Conservation (phyloP, 192 early-diverging fungal species). For the Mortierella antarctica region DNA sequence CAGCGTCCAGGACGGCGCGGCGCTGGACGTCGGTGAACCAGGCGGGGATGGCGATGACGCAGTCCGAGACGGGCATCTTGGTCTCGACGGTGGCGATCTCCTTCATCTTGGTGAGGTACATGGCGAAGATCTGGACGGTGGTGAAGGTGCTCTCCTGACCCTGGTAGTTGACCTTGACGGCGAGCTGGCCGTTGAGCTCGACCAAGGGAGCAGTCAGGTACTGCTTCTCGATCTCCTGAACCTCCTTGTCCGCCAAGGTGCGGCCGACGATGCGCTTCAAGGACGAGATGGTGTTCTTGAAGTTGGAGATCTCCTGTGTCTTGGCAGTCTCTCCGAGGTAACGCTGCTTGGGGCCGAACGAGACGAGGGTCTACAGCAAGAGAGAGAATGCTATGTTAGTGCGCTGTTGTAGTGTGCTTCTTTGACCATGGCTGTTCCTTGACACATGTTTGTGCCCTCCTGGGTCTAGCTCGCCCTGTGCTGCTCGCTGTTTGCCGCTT, state of each 20-base stretch:
- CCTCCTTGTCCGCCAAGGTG: conserved; percentile 85
- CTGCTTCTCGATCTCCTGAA: conserved; percentile 84
- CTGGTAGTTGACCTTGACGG: conserved; percentile 86
- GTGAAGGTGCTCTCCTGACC: conserved; percentile 83
- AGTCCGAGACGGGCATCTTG: conserved; percentile 87
- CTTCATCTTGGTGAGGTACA: conserved; percentile 96
- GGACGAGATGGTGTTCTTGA: conserved; percentile 92
- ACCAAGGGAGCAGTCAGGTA: conserved; percentile 86
- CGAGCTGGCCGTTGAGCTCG: conserved; percentile 87
- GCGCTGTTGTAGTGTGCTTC: neutral
- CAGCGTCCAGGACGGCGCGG: conserved; percentile 88
- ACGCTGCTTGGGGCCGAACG: conserved; percentile 95
- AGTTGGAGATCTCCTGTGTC: conserved; percentile 96
- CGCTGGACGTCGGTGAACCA: conserved; percentile 98
- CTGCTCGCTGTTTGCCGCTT: neutral
- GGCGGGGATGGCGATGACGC: conserved; percentile 92
- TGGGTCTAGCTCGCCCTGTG: neutral
- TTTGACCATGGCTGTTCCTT: neutral
- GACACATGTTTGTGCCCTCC: no score
- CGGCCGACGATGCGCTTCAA: conserved; percentile 95
- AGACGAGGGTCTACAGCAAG: conserved; percentile 77
- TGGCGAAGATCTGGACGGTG: conserved; percentile 89
- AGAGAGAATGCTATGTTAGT: neutral
- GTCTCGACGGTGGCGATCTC: conserved; percentile 89
- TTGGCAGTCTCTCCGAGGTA: conserved; percentile 97